phyloP scores from a whole-genome alignment of 495 filamentous ascomycete species.

The Umbilicaria muhlenbergii region DNA sequence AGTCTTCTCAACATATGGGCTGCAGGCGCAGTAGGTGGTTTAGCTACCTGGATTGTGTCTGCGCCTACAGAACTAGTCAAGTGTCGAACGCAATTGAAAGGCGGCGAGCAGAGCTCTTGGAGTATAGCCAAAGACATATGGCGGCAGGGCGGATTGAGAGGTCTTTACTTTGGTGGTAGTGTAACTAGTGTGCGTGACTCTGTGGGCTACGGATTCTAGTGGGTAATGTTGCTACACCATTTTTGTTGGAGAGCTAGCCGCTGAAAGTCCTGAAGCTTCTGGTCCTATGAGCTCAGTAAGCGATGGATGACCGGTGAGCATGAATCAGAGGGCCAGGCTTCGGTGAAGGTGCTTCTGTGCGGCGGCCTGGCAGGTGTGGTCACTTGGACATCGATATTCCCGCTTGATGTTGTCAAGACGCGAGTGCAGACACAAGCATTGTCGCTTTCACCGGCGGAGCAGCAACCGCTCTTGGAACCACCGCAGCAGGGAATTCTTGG shows the following conservation, averaged over 20 bases:
- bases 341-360: conserved; percentile 55
- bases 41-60: conserved; percentile 67
- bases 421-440: conserved; percentile 52
- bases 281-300: conserved; percentile 64
- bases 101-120: conserved; percentile 33
- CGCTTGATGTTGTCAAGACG: conserved; percentile 81
- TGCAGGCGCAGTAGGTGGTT: conserved; percentile 60
- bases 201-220: conserved; percentile 87
- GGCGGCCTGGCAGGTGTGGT: conserved; percentile 73
- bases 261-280: conserved; percentile 39
- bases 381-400: conserved; percentile 78
- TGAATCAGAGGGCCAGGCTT: conserved; percentile 24
- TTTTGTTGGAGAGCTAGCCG: conserved; percentile 4
- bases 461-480: conserved; percentile 8
- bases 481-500: conserved; percentile 1
- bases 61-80: conserved; percentile 82
- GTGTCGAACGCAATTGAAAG: conserved; percentile 56
- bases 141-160: conserved; percentile 43
- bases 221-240: conserved; percentile 15
- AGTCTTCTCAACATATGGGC: conserved; percentile 42
- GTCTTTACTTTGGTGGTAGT: conserved; percentile 60
- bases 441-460: conserved; percentile 19
- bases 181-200: conserved; percentile 71
- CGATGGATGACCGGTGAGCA: conserved; percentile 30
- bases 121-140: conserved; percentile 44